These are phyloP conservation scores for Chaetomidium leptoderma DNA, from an alignment of 495 filamentous ascomycete species.

Conservation along the genomic window DNA sequence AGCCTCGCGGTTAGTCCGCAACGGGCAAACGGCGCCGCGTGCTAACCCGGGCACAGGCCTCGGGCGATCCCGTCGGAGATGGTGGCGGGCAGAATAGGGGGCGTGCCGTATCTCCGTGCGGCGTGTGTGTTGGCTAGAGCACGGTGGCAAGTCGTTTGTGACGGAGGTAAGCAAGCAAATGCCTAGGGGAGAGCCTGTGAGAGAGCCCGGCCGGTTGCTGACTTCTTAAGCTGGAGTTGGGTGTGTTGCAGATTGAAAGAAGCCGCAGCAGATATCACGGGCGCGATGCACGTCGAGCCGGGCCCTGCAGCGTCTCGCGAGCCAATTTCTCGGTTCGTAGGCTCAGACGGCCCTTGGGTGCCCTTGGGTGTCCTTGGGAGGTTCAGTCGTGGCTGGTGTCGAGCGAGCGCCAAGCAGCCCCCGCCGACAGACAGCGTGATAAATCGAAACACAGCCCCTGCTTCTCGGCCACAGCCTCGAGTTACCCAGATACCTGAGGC, in stretches of 20 bases:
- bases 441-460: conserved; percentile 23
- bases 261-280: conserved; percentile 15
- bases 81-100: neutral
- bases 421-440: conserved; percentile 11
- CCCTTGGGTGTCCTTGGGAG: conserved; percentile 1
- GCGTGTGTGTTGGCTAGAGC: neutral
- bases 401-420: conserved; percentile 12
- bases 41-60: neutral
- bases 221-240: conserved; percentile 16
- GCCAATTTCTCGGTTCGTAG: conserved; percentile 10
- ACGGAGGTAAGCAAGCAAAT: no score
- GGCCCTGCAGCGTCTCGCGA: conserved; percentile 9
- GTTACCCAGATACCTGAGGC: conserved; percentile 17
- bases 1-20: conserved; percentile 9
- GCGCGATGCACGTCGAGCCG: conserved; percentile 12
- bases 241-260: conserved; percentile 7
- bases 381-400: conserved; percentile 10
- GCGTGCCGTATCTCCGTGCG: neutral
- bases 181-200: conserved; percentile 12
- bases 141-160: neutral
- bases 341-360: conserved; percentile 1
- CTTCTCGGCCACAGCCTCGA: conserved; percentile 14
- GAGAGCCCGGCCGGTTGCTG: conserved; percentile 16
- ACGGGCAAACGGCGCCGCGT: neutral
- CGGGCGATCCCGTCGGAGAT: neutral